phyloP scores from a whole-genome alignment of 2,329 filamentous ascomycete genomes.

The Bipolaris bicolor region DNA sequence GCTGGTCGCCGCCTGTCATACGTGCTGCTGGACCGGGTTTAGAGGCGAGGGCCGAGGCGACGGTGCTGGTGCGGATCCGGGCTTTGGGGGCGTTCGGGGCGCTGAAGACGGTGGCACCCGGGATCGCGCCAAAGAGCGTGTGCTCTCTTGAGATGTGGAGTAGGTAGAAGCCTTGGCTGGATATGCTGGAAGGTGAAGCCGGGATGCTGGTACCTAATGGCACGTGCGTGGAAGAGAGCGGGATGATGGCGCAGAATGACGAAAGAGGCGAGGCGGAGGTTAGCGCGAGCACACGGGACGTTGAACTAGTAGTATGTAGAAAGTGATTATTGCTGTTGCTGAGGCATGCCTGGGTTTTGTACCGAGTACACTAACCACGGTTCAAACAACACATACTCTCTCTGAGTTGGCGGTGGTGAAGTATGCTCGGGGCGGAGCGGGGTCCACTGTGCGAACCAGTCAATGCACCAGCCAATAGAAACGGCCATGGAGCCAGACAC shows the following conservation, averaged over 20 bases:
- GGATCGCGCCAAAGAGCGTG: conserved; percentile 19
- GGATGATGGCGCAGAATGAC: conserved; percentile 19
- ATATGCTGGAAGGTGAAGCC: conserved; percentile 18
- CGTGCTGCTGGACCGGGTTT: conserved; percentile 11
- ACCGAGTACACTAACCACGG: background rate
- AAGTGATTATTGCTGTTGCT: too few relatives aligned
- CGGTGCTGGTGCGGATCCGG: conserved; percentile 6
- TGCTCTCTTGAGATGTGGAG: conserved; percentile 12
- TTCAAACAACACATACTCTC: background rate
- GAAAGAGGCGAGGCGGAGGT: background rate
- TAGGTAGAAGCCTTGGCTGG: conserved; percentile 14
- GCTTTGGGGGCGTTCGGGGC: conserved; percentile 1
- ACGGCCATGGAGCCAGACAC: too few relatives aligned
- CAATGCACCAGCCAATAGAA: conserved; percentile 1
- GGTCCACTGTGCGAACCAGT: background rate
- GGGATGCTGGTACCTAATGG: conserved; percentile 14
- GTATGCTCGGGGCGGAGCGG: background rate
- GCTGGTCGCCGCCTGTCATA: conserved; percentile 20
- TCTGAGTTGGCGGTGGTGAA: background rate
- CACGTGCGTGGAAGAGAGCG: conserved; percentile 24
- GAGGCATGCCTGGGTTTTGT: background rate
- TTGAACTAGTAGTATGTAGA: too few relatives aligned
- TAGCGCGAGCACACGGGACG: background rate
- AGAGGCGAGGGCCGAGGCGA: background rate
- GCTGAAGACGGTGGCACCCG: conserved; percentile 7